Evolutionary conservation across 1,139 yeast genomes (phyloP).

Genomic region (Geotrichum restrictum): DNA sequence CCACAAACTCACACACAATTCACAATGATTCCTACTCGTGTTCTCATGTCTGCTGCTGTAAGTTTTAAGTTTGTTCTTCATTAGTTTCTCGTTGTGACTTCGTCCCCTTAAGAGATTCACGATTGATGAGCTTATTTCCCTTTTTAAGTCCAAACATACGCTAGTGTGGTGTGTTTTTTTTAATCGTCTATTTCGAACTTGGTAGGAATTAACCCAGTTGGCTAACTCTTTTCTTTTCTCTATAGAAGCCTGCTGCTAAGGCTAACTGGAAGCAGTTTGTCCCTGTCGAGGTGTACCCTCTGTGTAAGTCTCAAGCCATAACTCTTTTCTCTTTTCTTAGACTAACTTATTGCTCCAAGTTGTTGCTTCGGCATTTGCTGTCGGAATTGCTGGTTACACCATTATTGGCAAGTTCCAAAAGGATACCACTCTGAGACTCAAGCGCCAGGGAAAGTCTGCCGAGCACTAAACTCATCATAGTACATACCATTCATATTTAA

Average conservation of each 20-base stretch:
- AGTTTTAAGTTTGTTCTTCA: constrained; percentile 15
- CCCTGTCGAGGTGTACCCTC: constrained; percentile 35
- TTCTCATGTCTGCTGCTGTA: constrained; percentile 32
- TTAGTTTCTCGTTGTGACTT: not conserved
- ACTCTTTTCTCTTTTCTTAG: not conserved
- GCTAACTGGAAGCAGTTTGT: constrained; percentile 19
- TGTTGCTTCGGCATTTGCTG: constrained; percentile 25
- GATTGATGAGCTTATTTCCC: not conserved
- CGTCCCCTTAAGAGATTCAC: not conserved
- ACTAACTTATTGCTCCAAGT: constrained; percentile 21
- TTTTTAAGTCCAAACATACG: no score
- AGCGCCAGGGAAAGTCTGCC: constrained; percentile 30
- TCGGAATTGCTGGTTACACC: constrained; percentile 33
- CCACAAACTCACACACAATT: no score
- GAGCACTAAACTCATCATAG: constrained; percentile 9
- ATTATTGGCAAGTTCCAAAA: constrained; percentile 29
- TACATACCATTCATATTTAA: no score
- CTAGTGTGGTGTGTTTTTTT: no score
- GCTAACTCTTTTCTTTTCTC: no score
- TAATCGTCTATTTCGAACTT: no score
- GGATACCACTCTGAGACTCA: constrained; percentile 31
- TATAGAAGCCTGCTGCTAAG: constrained; percentile 10
- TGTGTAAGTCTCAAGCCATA: constrained; percentile 27
- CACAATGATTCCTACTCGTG: constrained; percentile 29
- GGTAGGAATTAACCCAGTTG: not conserved